phyloP scores from a whole-genome alignment of 106 monocot species.

The Dendrobium huoshanense region DNA sequence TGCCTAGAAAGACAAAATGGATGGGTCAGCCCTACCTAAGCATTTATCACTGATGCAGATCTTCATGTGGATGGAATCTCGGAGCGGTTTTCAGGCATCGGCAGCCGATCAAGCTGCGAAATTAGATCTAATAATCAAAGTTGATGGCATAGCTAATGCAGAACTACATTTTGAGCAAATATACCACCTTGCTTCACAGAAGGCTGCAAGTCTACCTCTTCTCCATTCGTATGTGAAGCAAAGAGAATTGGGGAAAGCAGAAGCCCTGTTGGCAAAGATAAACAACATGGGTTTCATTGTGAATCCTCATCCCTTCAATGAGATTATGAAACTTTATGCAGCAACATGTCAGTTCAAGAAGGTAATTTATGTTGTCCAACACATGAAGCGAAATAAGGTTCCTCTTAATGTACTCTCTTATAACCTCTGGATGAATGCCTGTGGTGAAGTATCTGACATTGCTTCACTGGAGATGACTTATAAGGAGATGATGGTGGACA shows the following conservation, averaged over 20 bases:
- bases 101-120: conserved; percentile 51
- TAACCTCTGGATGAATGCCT: conserved; percentile 71
- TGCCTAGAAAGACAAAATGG: neutral
- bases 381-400: conserved; percentile 59
- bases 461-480: conserved; percentile 44
- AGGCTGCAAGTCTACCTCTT: conserved; percentile 57
- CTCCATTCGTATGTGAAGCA: conserved; percentile 60
- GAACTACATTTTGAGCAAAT: conserved; percentile 62
- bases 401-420: conserved; percentile 63
- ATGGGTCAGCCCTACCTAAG: conserved; percentile 11
- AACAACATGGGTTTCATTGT: conserved; percentile 40
- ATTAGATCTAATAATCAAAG: conserved; percentile 56
- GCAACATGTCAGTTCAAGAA: conserved; percentile 44
- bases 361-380: conserved; percentile 38
- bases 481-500: conserved; percentile 54
- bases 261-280: conserved; percentile 44
- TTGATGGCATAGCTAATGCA: conserved; percentile 39
- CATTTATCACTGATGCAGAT: conserved; percentile 54
- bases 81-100: conserved; percentile 21
- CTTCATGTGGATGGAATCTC: conserved; percentile 63
- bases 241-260: conserved; percentile 49
- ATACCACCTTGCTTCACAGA: conserved; percentile 25
- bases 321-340: conserved; percentile 84
- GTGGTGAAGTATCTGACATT: conserved; percentile 32
- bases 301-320: conserved; percentile 58